A percentile compares a stretch with the other conserved stretches of the same genome.
Evolutionary conservation across 2,329 filamentous ascomycete species (phyloP).

Genomic region (Microsporum audouinii): DNA sequence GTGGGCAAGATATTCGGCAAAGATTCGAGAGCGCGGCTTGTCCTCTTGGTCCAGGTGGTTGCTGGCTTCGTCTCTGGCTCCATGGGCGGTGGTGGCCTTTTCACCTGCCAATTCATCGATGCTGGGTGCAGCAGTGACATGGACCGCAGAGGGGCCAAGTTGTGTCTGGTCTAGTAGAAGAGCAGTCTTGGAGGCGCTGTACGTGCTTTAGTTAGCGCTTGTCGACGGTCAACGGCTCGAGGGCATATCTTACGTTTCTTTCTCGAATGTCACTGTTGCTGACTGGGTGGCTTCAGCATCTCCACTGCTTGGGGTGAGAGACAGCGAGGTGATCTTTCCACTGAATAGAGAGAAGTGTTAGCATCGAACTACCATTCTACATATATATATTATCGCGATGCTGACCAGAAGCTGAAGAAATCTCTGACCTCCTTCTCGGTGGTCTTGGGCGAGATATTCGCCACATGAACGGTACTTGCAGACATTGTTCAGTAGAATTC

Average conservation of each 20-base stretch:
- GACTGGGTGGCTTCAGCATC: conserved; percentile 56
- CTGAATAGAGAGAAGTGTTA: conserved; percentile 37
- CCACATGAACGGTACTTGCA: conserved; percentile 66
- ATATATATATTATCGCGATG: neutral
- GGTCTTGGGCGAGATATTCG: conserved; percentile 73
- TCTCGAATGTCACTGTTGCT: conserved; percentile 92
- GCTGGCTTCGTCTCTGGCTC: conserved; percentile 42
- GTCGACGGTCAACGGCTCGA: neutral
- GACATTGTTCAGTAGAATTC: conserved; percentile 35
- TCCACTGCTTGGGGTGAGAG: conserved; percentile 52
- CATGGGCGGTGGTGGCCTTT: conserved; percentile 46
- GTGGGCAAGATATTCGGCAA: conserved; percentile 93
- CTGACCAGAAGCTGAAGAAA: conserved; percentile 93
- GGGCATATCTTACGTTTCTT: conserved; percentile 53
- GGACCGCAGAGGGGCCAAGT: conserved; percentile 62
- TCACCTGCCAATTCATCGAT: conserved; percentile 53
- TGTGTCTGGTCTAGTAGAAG: conserved; percentile 95
- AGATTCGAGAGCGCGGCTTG: conserved; percentile 85
- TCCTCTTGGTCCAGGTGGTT: conserved; percentile 84
- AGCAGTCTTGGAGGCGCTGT: conserved; percentile 77
- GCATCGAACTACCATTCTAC: neutral
- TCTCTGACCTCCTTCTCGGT: conserved; percentile 84
- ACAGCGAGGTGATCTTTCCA: conserved; percentile 80
- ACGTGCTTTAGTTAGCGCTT: conserved; percentile 6
- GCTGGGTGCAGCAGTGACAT: conserved; percentile 62